Percentiles rank a stretch among this genome's conserved stretches.
These are phyloP conservation scores for Hippophae rhamnoides DNA, from an alignment of 306 rosid species.

Conservation along the genomic window DNA sequence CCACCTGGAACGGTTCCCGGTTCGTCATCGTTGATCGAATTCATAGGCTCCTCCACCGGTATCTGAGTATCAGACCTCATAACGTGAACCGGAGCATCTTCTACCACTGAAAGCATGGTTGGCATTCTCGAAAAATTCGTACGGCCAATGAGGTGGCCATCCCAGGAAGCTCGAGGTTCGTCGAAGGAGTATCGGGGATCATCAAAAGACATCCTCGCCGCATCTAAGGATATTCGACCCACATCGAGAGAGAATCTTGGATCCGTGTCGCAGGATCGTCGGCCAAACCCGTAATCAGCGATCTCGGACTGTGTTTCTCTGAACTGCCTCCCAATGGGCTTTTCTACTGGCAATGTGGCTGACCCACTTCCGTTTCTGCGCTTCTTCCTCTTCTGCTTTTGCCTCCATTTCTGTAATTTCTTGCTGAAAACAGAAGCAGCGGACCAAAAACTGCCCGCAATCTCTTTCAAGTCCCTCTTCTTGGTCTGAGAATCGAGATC, in stretches of 20 bases:
- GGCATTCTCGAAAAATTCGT: constrained; percentile 66
- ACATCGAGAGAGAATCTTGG: constrained; percentile 90
- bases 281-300: constrained; percentile 93
- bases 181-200: constrained; percentile 87
- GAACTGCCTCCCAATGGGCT: constrained; percentile 86
- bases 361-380: constrained; percentile 73
- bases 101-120: constrained; percentile 83
- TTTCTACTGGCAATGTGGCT: constrained; percentile 77
- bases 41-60: constrained; percentile 65
- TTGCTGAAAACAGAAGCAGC: constrained; percentile 98
- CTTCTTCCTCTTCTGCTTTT: constrained; percentile 90
- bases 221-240: constrained; percentile 18
- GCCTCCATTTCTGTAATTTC: constrained; percentile 94
- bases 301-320: constrained; percentile 97
- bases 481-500: constrained; percentile 83
- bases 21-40: constrained; percentile 43
- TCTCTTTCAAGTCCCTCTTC: constrained; percentile 83
- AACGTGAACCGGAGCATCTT: constrained; percentile 80
- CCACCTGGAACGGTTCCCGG: constrained; percentile 52
- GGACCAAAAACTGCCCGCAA: constrained; percentile 93
- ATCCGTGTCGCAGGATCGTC: constrained; percentile 95
- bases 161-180: constrained; percentile 98
- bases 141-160: constrained; percentile 64
- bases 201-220: constrained; percentile 44
- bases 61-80: constrained; percentile 61